Conservation (phyloP, 345 rosid genomes). For the Pelargonium nanum region DNA sequence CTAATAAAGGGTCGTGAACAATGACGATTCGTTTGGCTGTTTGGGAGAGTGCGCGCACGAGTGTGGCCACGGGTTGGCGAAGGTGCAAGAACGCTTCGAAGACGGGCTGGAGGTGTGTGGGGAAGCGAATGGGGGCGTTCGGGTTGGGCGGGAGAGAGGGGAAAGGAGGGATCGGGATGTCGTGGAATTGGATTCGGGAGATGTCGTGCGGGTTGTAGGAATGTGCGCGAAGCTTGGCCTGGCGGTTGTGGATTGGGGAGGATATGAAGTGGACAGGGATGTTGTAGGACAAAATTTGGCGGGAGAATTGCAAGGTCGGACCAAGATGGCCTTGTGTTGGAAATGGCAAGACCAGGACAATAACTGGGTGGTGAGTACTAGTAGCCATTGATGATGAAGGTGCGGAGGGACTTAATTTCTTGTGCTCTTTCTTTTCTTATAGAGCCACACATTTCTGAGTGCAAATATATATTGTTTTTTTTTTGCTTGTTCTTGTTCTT, state of each 20-base stretch:
- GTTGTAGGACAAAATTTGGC: slow-evolving; percentile 10
- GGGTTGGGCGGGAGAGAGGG: slow-evolving; percentile 16
- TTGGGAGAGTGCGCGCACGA: slow-evolving; percentile 6
- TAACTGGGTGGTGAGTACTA: slow-evolving; percentile 1
- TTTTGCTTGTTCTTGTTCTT: too few species aligned
- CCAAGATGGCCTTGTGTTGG: slow-evolving; percentile 20
- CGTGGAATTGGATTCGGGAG: slow-evolving; percentile 10
- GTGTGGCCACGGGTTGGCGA: slow-evolving; percentile 5
- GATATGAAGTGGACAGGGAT: slow-evolving; percentile 15
- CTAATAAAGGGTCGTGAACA: slow-evolving; percentile 15
- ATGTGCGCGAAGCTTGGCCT: slow-evolving; percentile 11
- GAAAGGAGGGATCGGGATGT: slow-evolving; percentile 15
- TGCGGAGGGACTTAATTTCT: too few species aligned
- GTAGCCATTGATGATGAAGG: too few species aligned
- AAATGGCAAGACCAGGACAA: slow-evolving; percentile 18
- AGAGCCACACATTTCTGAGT: too few species aligned
- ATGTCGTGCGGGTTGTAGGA: not conserved
- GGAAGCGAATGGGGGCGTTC: slow-evolving; percentile 12
- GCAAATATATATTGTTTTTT: too few species aligned
- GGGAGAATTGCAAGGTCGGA: slow-evolving; percentile 17
- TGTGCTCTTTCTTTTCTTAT: too few species aligned
- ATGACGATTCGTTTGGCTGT: slow-evolving; percentile 4
- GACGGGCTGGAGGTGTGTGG: slow-evolving; percentile 8
- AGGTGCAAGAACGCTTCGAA: slow-evolving; percentile 9
- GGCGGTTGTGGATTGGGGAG: slow-evolving; percentile 15